Evolutionary conservation across 305 asterid genomes (phyloP), one percentile per base, ranked within the genome.

Genomic region (Fraxinus velutina): DNA sequence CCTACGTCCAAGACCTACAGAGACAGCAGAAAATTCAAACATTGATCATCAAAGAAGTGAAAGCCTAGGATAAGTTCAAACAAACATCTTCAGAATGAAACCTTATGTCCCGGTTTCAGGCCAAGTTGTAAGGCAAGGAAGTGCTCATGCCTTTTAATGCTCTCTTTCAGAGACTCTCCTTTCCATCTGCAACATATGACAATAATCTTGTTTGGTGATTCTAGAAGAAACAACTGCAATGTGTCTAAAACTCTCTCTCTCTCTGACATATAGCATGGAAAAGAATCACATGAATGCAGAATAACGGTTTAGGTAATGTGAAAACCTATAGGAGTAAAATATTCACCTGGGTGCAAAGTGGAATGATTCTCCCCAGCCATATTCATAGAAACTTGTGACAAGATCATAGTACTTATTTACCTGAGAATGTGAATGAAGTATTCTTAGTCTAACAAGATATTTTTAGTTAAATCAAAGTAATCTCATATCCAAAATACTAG

Each of bases 321-420:
- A 39, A 27, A 27, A 24, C 37, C 50, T 55, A 29, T 74, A 29
- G 12, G 55, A 78, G 34, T 7, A 78, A 29, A 84, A 66, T 66
- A 37, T 22, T 81, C 78, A 92, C 99, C 99, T 92, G 83, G 96
- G 97, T 9, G 99, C 99, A 85, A 96, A 96, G 84, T 96, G 99
- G 90, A 96, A 94, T 75, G 97, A 94, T 86, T 96, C 97, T 85
- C 98, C 99, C 99, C 98, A 94, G 74, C 99, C 99, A 83, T 96
- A 96, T 86, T 96, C 98, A 4, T 96, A 96, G 95, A 96, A 96
- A 89, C 99, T 96, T 82, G 99, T 96, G 78, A 89, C 98, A 76
- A 96, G 99, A 87, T 96, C 98, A 86, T 96, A 96, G 87, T 96
- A 96, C 86, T 93, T 96, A 77, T 96, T 96, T 32, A 96, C 98